These are phyloP conservation scores for Blastomyces emzantsi DNA, from an alignment of 2,329 filamentous ascomycete species.

Conservation along the genomic window DNA sequence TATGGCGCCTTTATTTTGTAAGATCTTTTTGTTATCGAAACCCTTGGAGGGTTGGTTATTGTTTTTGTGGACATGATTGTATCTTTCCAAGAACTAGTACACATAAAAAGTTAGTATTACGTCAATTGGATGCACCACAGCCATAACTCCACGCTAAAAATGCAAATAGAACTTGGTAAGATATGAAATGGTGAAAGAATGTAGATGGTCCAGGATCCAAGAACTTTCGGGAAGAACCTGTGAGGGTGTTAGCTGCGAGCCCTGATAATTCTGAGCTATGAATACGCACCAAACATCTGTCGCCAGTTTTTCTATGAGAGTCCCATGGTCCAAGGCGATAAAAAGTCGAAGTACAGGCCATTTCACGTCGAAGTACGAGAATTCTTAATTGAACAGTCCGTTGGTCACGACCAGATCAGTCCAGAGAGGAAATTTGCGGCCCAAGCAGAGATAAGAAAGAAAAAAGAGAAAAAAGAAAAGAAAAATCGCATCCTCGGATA, in stretches of 20 bases:
- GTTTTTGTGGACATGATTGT: constrained; percentile 30
- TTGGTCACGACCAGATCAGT: neutral
- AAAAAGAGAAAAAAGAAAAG: neutral
- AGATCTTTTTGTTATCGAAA: constrained; percentile 28
- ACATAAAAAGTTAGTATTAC: constrained; percentile 18
- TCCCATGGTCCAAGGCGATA: neutral
- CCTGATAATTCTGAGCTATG: neutral
- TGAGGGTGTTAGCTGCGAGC: neutral
- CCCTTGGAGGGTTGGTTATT: constrained; percentile 30
- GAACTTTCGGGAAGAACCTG: neutral
- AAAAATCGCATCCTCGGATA: neutral
- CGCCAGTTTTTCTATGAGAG: neutral
- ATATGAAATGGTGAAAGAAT: neutral
- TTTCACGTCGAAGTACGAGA: neutral
- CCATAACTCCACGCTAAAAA: neutral
- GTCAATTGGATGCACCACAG: constrained; percentile 12
- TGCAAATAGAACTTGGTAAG: neutral
- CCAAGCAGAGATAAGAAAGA: neutral
- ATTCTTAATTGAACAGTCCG: neutral
- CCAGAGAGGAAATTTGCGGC: neutral
- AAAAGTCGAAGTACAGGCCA: neutral
- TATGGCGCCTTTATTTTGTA: constrained; percentile 27
- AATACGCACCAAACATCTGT: neutral
- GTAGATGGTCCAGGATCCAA: neutral
- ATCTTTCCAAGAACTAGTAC: constrained; percentile 1